Evolutionary conservation across 2,329 filamentous ascomycete genomes (phyloP), one percentile per base, ranked within the genome.

Genomic region (Periconia sp.): DNA sequence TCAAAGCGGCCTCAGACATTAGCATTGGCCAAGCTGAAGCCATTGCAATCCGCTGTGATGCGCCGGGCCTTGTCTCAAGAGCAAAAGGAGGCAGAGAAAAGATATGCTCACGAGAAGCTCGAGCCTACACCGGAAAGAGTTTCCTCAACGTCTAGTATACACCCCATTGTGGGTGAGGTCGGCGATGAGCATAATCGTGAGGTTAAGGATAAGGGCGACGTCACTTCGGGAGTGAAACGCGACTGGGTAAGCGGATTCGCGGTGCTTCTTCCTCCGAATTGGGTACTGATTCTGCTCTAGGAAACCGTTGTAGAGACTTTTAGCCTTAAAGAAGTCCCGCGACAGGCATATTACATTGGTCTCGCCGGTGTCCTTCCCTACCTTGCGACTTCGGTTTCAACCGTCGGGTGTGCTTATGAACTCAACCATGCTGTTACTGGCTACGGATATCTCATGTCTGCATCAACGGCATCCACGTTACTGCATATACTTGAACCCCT

Each of bases 351-450:
- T 63, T 74, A 74, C 58, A 74, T 81, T 55, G 79, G 79, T 45
- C 69, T 81, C 55, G 79, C 79, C n/a, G 79, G 79, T 58, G 77
- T 80, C 2, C 59, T 81, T 15, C 79, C 79, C 3, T 97, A 96
- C 75, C 79, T 95, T 10, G 89, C 82, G 41, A 97, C 92, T 5
- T 96, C 92, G 0, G 69, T 92, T 2, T 85, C 90, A 33, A 96
- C 92, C 1, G 82, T 95, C 50, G 92, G 86, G 70, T 85, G 95
- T 40, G 85, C 90, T 2, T 96, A 87, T 82, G 86, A 94, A 66
- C 85, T 96, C 60, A 92, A 91, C 71, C 85, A 88, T 56, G 77
- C 84, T 1, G 81, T 83, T 1, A 76, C 78, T 8, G 90, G 89
- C 31, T 79, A 81, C 14, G 81, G 84, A 27, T 78, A 88, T 47